Evolutionary conservation across 2,329 filamentous ascomycete genomes (phyloP), one percentile per base, ranked within the genome.

Genomic region (Huntiella abstrusa): DNA sequence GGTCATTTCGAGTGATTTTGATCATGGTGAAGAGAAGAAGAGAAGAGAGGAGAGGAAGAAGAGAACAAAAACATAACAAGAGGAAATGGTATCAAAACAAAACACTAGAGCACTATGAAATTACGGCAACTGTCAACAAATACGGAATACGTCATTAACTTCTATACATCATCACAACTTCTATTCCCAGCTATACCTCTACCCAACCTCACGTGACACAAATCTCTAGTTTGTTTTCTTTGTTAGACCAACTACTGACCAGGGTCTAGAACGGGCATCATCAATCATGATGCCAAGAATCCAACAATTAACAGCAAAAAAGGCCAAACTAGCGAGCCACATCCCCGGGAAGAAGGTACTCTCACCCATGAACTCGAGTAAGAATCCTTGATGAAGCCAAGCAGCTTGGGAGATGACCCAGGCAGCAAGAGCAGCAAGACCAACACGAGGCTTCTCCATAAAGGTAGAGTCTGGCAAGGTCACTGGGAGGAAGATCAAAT

Each of bases 401-500:
- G 74, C 62, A 1, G 66, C 82, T 64, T 96, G 88, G 1, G 75
- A 75, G 2, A 69, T 56, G 1, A 93, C 62, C 91, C 91, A 98
- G 4, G 87, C 62, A 1, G 64, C 54, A 4, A 83, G 65, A 1
- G 83, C 83, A 0, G 65, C 54, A 1, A 82, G 49, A 1, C 91
- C 91, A 3, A 80, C 62, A 4, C 57, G 56, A 0, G 74, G 74
- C 2, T 63, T 67, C 4, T 59, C 62, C 1, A 92, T 63, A 11
- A 95, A 69, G 0, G 80, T 80, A 0, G 87, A 95, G 34, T 64
- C 64, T 0, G 88, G 86, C 0, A 98, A 77, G 59, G 95, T 93
- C 43, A 95, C 78, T 0, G 91, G 91, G 2, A 96, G 67, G 54
- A 98, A 83, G 53, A 95, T 75, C 62, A 95, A 78, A 62, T 98